Evolutionary conservation across 192 early-diverging fungal species (phyloP).

Genomic region (Piromyces sp.): DNA sequence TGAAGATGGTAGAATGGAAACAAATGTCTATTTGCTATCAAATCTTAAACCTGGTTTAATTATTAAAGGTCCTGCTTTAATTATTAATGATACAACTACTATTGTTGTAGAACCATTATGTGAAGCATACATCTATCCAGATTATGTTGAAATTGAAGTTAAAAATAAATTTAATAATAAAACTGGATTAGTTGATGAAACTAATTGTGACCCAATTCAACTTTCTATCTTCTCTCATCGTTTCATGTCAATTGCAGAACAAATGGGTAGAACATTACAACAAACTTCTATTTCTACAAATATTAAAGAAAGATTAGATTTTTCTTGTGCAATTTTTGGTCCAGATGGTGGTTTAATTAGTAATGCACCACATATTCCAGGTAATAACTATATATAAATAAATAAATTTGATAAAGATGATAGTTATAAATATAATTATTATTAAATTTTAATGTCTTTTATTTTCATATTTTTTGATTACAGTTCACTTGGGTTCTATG

Average conservation of each 20-base stretch:
- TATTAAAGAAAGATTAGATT: conserved; percentile 95
- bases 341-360: conserved; percentile 2
- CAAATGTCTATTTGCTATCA: conserved; percentile 53
- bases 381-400: not conserved
- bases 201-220: conserved; percentile 65
- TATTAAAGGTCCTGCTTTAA: conserved; percentile 70
- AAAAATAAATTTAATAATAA: conserved; percentile 2
- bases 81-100: conserved; percentile 77
- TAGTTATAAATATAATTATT: no score
- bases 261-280: conserved; percentile 88
- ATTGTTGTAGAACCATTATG: conserved; percentile 74
- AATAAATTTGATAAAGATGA: no score
- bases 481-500: conserved; percentile 86
- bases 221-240: conserved; percentile 84
- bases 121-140: conserved; percentile 50
- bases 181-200: conserved; percentile 9
- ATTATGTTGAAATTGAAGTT: conserved; percentile 7
- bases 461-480: conserved; percentile 54
- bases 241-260: conserved; percentile 96
- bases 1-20: conserved; percentile 37
- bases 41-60: conserved; percentile 43
- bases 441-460: not conserved
- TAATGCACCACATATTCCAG: conserved; percentile 1
- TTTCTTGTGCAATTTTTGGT: conserved; percentile 87
- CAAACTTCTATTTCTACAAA: conserved; percentile 91